Evolutionary conservation across 192 early-diverging fungal species (phyloP).

Genomic region (Rhizoclosmatium globosum): DNA sequence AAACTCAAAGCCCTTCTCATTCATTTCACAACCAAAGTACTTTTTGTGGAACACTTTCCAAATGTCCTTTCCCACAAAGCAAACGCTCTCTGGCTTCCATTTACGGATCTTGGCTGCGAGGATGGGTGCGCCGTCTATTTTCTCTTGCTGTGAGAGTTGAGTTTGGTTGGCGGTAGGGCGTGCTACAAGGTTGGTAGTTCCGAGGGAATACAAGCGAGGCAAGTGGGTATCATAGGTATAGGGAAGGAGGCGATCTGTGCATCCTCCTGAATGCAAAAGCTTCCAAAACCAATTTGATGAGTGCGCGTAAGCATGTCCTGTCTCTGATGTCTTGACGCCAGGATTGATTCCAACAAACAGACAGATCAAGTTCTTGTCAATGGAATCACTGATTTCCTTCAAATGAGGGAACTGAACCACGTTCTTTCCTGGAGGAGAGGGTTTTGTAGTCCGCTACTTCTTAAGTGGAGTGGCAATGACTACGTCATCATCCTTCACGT

Average conservation of each 20-base stretch:
- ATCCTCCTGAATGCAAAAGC: constrained; percentile 18
- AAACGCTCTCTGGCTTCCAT: constrained; percentile 31
- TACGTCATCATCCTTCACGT: too few species aligned
- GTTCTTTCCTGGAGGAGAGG: not conserved
- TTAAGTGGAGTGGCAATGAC: too few species aligned
- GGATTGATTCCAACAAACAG: constrained; percentile 40
- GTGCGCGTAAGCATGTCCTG: constrained; percentile 41
- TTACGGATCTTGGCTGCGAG: constrained; percentile 22
- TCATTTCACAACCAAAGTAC: constrained; percentile 31
- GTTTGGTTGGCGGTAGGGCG: constrained; percentile 38
- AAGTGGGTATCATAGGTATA: constrained; percentile 13
- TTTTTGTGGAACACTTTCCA: constrained; percentile 42
- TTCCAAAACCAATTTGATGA: constrained; percentile 37
- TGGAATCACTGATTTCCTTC: constrained; percentile 19
- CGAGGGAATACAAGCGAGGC: constrained; percentile 35
- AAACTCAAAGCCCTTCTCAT: constrained; percentile 35
- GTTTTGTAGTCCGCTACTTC: too few species aligned
- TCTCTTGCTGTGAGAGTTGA: constrained; percentile 21
- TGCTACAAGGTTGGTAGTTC: constrained; percentile 34
- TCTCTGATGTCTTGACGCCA: constrained; percentile 27
- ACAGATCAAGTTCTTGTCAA: constrained; percentile 27
- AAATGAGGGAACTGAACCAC: constrained; percentile 19
- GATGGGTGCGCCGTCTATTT: constrained; percentile 18
- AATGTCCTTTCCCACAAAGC: constrained; percentile 42
- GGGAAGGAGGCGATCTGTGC: constrained; percentile 27